Evolutionary conservation across 2,329 filamentous ascomycete genomes (phyloP).

Genomic region (Graphilbum ipis-grandicollis): DNA sequence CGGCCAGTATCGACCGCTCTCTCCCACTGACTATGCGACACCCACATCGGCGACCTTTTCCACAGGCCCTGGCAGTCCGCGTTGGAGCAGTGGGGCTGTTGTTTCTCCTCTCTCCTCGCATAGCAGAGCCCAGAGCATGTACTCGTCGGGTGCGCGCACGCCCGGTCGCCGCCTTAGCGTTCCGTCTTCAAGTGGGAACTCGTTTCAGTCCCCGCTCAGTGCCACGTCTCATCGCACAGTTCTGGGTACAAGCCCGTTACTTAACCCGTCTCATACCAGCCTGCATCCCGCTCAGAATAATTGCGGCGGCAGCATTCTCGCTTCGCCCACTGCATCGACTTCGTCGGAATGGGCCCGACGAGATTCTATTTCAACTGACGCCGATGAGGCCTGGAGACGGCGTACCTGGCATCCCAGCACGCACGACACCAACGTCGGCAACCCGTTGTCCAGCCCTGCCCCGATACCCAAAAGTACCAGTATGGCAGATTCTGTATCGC

Average conservation of each 20-base stretch:
- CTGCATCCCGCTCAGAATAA: too few relatives aligned
- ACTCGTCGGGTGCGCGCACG: conserved; percentile 42
- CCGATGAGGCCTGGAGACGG: conserved; percentile 64
- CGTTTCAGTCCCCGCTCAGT: conserved; percentile 51
- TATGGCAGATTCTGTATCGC: conserved; percentile 16
- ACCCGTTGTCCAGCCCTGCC: conserved; percentile 8
- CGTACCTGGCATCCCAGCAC: conserved; percentile 85
- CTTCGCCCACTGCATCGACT: conserved; percentile 48
- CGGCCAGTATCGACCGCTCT: conserved; percentile 45
- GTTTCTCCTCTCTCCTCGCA: conserved; percentile 57
- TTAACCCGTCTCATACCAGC: conserved; percentile 36
- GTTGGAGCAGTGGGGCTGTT: conserved; percentile 48
- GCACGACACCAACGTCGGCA: conserved; percentile 30
- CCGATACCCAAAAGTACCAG: background rate
- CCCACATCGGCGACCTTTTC: conserved; percentile 75
- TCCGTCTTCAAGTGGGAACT: conserved; percentile 50
- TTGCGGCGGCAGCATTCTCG: conserved; percentile 22
- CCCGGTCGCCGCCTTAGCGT: conserved; percentile 67
- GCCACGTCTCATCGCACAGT: conserved; percentile 32
- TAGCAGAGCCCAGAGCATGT: conserved; percentile 57
- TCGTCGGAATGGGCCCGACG: conserved; percentile 42
- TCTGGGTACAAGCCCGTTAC: conserved; percentile 29
- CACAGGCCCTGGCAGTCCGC: conserved; percentile 57
- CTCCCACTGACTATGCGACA: conserved; percentile 61
- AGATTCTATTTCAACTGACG: conserved; percentile 42